Conservation (phyloP, 1,284 basidiomycete genomes). For the Cutaneotrichosporon spelunceum region DNA sequence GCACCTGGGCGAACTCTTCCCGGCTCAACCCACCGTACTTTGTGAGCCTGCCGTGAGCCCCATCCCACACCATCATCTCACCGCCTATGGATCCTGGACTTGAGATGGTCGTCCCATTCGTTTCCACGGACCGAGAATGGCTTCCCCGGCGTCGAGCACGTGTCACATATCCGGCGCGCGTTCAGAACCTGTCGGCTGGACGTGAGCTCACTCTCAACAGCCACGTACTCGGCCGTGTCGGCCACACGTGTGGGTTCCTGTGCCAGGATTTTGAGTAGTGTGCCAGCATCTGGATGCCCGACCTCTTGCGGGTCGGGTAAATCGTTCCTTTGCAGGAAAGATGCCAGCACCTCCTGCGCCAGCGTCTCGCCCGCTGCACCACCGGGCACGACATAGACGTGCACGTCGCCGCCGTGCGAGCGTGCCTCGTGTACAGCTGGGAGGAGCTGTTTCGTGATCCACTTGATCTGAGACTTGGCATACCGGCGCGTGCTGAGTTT, state of each 20-base stretch:
- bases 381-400: constrained; percentile 54
- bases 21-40: constrained; percentile 7
- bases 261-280: constrained; percentile 56
- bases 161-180: constrained; percentile 64
- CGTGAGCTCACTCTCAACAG: constrained; percentile 1
- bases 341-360: constrained; percentile 56
- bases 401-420: constrained; percentile 43
- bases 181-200: constrained; percentile 59
- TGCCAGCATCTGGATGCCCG: constrained; percentile 58
- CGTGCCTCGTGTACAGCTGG: constrained; percentile 65
- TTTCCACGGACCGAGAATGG: constrained; percentile 72
- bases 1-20: constrained; percentile 29
- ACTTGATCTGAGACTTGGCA: constrained; percentile 84
- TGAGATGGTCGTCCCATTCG: constrained; percentile 65
- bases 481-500: constrained; percentile 87
- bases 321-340: constrained; percentile 58
- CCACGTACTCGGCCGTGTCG: constrained; percentile 52
- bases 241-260: constrained; percentile 32
- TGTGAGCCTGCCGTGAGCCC: constrained; percentile 6
- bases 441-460: constrained; percentile 87
- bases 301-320: constrained; percentile 63
- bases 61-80: constrained; percentile 19
- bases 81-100: constrained; percentile 60
- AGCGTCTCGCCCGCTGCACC: constrained; percentile 60
- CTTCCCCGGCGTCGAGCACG: constrained; percentile 64